Conservation (phyloP, 2,329 filamentous ascomycete species). For the Aureobasidium sp. region DNA sequence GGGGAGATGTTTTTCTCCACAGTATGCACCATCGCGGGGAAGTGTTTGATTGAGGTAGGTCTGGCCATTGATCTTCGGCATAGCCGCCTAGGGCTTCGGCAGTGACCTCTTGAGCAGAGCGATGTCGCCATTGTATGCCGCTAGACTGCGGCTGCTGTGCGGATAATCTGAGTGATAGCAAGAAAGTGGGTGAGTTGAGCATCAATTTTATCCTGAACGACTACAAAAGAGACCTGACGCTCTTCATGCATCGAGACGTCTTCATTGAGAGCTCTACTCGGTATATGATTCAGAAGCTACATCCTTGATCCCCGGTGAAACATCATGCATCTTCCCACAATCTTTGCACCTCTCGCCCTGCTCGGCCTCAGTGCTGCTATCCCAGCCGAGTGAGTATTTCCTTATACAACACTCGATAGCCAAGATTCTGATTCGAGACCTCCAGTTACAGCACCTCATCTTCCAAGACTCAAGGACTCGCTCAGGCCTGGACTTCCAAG, state of each 20-base stretch:
- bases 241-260: neutral
- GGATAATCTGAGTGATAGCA: neutral
- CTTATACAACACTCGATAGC: neutral
- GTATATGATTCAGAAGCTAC: too few relatives aligned
- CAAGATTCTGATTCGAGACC: neutral
- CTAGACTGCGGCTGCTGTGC: neutral
- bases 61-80: neutral
- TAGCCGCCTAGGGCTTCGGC: conserved; percentile 3
- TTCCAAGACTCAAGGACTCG: neutral
- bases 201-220: neutral
- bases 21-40: neutral
- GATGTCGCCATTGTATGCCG: neutral
- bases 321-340: conserved; percentile 21
- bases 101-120: neutral
- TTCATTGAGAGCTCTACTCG: neutral
- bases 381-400: conserved; percentile 16
- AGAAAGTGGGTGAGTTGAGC: neutral
- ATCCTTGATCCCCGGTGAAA: neutral
- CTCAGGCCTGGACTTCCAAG: conserved; percentile 15
- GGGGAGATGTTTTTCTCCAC: conserved; percentile 5
- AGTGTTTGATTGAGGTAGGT: neutral
- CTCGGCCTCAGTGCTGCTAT: conserved; percentile 18
- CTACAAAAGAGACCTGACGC: neutral
- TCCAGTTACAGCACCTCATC: neutral
- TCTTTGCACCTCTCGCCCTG: conserved; percentile 23